Conservation (phyloP, 768 basidiomycete species). For the Clitopilus hobsonii region DNA sequence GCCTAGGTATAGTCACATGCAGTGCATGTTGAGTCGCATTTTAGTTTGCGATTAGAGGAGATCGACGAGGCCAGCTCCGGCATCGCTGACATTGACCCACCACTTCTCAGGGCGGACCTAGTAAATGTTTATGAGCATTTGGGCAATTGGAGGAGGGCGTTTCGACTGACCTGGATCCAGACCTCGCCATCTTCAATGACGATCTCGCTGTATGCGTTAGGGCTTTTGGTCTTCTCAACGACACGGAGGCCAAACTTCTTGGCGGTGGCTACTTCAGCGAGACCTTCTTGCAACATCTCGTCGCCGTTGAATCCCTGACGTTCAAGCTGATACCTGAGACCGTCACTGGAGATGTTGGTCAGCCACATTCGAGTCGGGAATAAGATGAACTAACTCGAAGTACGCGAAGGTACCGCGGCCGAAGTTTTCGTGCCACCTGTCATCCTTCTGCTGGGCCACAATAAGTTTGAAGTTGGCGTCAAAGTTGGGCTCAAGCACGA, state of each 20-base stretch:
- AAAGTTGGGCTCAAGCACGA: conserved; percentile 34
- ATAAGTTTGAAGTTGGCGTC: conserved; percentile 23
- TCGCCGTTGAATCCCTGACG: conserved; percentile 31
- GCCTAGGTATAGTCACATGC: too few species aligned
- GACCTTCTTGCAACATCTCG: conserved; percentile 36
- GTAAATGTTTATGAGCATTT: too few species aligned
- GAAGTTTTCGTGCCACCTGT: conserved; percentile 22
- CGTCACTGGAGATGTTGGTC: conserved; percentile 16
- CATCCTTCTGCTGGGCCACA: conserved; percentile 20
- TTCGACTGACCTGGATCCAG: conserved; percentile 31
- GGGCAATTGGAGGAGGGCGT: too few species aligned
- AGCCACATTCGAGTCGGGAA: neutral
- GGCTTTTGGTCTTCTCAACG: conserved; percentile 24
- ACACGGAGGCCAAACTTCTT: conserved; percentile 34
- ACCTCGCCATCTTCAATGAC: conserved; percentile 29
- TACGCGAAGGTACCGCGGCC: conserved; percentile 21
- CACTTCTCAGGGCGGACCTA: conserved; percentile 20
- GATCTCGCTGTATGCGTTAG: conserved; percentile 22
- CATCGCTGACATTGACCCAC: conserved; percentile 18
- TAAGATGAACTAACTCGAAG: conserved; percentile 18
- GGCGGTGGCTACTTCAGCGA: conserved; percentile 26
- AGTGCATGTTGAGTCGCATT: neutral
- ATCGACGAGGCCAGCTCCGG: conserved; percentile 19
- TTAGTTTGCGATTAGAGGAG: conserved; percentile 12
- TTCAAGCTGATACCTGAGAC: conserved; percentile 25